A percentile compares a stretch with the other conserved stretches of the same genome.
Conservation (phyloP, 192 early-diverging fungal species). For the Mortierella claussenii region DNA sequence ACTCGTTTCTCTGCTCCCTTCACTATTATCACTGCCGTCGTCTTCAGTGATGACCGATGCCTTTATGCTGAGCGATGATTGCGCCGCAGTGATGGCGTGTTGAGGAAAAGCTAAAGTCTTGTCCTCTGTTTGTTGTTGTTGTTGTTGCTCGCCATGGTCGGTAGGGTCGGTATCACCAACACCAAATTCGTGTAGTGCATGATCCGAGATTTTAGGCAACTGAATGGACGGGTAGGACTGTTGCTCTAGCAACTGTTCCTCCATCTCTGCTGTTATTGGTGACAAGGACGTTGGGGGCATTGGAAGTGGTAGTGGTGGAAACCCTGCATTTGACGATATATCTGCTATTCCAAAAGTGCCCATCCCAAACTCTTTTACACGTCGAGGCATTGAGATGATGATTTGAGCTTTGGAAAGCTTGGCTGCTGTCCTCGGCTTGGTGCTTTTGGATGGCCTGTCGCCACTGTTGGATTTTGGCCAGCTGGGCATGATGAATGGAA, state of each 20-base stretch:
- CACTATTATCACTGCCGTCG: too few relatives aligned
- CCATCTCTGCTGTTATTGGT: too few relatives aligned
- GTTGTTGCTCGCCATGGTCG: not conserved
- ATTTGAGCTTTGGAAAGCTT: constrained; percentile 19
- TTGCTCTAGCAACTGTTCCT: not conserved
- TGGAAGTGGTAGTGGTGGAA: too few relatives aligned
- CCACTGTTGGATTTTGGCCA: constrained; percentile 29
- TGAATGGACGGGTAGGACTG: not conserved
- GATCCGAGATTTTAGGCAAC: constrained; percentile 7
- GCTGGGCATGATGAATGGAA: constrained; percentile 20
- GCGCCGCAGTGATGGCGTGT: too few relatives aligned
- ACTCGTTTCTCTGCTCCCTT: constrained; percentile 8
- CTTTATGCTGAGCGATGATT: too few relatives aligned
- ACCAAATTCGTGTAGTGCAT: too few relatives aligned
- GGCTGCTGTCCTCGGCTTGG: constrained; percentile 9
- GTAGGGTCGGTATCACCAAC: not conserved
- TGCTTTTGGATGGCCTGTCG: constrained; percentile 1
- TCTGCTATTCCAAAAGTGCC: constrained; percentile 27
- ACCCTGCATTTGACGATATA: too few relatives aligned
- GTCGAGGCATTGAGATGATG: constrained; percentile 34
- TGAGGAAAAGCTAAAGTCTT: not conserved
- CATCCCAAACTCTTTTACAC: constrained; percentile 35
- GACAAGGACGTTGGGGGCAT: too few relatives aligned
- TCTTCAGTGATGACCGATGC: too few relatives aligned
- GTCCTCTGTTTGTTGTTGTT: too few relatives aligned